A percentile compares a stretch with the other conserved stretches of the same genome.
phyloP scores from a whole-genome alignment of 2,329 filamentous ascomycete genomes.

The Epicoccum sorghinum region DNA sequence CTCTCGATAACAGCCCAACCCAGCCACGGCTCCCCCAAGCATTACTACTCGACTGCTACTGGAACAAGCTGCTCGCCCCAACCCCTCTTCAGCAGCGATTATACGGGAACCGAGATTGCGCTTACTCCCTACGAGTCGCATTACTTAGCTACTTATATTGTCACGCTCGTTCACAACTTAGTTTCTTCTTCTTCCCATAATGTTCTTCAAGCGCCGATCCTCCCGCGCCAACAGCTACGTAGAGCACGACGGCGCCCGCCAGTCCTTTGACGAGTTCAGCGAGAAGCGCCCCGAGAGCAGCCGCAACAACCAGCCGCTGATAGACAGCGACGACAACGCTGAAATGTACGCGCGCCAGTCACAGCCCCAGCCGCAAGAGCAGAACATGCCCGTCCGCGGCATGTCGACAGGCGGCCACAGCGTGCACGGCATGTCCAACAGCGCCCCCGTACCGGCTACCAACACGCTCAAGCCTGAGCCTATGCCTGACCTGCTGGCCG shows the following conservation, averaged over 20 bases:
- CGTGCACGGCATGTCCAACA: slow-evolving; percentile 25
- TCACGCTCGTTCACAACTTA: slow-evolving; percentile 11
- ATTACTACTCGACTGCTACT: slow-evolving; percentile 8
- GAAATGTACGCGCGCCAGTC: slow-evolving; percentile 55
- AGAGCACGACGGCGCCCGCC: slow-evolving; percentile 51
- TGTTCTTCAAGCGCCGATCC: slow-evolving; percentile 59
- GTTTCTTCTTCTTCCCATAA: slow-evolving; percentile 39
- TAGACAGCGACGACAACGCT: slow-evolving; percentile 28
- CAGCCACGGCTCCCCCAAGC: slow-evolving; percentile 10
- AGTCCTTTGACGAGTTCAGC: slow-evolving; percentile 49
- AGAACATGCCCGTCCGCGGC: slow-evolving; percentile 27
- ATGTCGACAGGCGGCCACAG: slow-evolving; percentile 26
- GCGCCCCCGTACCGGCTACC: slow-evolving; percentile 33
- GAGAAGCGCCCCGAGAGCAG: slow-evolving; percentile 49
- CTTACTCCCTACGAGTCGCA: slow-evolving; percentile 1
- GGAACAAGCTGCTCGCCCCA: slow-evolving; percentile 11
- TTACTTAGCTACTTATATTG: slow-evolving; percentile 23
- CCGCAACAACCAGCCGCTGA: slow-evolving; percentile 38
- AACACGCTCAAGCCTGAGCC: slow-evolving; percentile 44
- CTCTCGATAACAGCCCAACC: slow-evolving; percentile 21
- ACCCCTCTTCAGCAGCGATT: slow-evolving; percentile 5
- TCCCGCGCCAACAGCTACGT: slow-evolving; percentile 56
- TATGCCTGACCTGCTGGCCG: slow-evolving; percentile 58
- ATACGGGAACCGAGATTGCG: slow-evolving; percentile 25
- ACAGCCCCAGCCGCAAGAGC: slow-evolving; percentile 52